Conservation (phyloP, 1,139 yeast species). For the Groenewaldozyma auringiensis region DNA sequence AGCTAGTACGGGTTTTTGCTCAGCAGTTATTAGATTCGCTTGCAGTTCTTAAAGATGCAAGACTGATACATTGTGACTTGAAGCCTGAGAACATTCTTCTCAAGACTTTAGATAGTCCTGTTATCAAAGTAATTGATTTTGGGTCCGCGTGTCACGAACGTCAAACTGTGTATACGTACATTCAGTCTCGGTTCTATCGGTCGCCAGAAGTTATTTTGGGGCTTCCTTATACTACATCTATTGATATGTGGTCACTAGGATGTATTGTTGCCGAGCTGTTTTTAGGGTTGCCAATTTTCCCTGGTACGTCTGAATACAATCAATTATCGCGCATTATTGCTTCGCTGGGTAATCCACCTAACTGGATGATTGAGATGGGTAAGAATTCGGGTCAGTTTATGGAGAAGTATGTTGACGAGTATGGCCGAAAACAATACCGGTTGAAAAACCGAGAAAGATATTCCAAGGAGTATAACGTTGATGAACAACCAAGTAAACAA, state of each 20-base stretch:
- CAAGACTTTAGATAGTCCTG: conserved; percentile 76
- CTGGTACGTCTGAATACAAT: conserved; percentile 91
- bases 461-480: conserved; percentile 44
- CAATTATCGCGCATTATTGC: conserved; percentile 77
- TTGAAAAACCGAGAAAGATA: conserved; percentile 55
- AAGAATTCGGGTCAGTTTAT: conserved; percentile 70
- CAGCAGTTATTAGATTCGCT: conserved; percentile 76
- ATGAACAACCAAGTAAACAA: conserved; percentile 75
- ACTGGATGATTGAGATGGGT: conserved; percentile 97
- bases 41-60: conserved; percentile 70
- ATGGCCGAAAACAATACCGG: conserved; percentile 36
- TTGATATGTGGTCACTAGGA: conserved; percentile 98
- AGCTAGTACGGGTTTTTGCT: conserved; percentile 68
- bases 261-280: conserved; percentile 93
- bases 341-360: conserved; percentile 80
- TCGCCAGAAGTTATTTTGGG: conserved; percentile 95
- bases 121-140: conserved; percentile 88
- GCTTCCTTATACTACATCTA: conserved; percentile 74
- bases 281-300: conserved; percentile 87
- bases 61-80: conserved; percentile 89
- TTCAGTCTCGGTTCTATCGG: conserved; percentile 90
- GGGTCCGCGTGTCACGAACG: conserved; percentile 94
- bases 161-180: conserved; percentile 85
- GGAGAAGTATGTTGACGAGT: conserved; percentile 35
- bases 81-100: conserved; percentile 92